These are phyloP conservation scores for Hymenoscyphus salicellus DNA, from an alignment of 2,329 filamentous ascomycete genomes.

Conservation along the genomic window DNA sequence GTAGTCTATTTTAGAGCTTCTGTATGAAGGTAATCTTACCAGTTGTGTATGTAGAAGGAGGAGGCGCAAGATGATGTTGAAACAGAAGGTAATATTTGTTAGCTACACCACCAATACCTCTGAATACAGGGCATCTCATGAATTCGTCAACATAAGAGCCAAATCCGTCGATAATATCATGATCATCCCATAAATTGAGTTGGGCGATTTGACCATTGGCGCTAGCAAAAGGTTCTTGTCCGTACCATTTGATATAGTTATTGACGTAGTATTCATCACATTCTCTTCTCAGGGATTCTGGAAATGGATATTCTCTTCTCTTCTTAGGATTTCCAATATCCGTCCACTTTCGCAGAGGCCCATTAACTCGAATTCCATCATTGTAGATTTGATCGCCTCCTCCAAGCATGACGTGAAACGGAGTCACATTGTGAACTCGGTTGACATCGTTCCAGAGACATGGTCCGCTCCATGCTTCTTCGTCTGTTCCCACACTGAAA, in stretches of 20 bases:
- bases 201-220: constrained; percentile 91
- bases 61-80: constrained; percentile 88
- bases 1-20: background rate
- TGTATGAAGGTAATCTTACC: constrained; percentile 47
- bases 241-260: constrained; percentile 74
- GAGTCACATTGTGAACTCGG: constrained; percentile 71
- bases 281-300: constrained; percentile 72
- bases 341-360: constrained; percentile 80
- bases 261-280: constrained; percentile 90
- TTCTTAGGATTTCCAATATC: constrained; percentile 78
- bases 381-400: constrained; percentile 95
- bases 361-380: constrained; percentile 81
- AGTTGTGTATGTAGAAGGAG: constrained; percentile 80
- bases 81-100: constrained; percentile 99
- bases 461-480: constrained; percentile 83
- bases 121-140: constrained; percentile 89
- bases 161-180: constrained; percentile 89
- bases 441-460: constrained; percentile 93
- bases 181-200: constrained; percentile 97
- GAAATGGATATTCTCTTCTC: constrained; percentile 75
- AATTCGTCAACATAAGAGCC: constrained; percentile 92
- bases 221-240: constrained; percentile 76
- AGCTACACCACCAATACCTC: constrained; percentile 83
- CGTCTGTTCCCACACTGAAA: constrained; percentile 83
- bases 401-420: constrained; percentile 94